phyloP scores from a whole-genome alignment of 495 filamentous ascomycete species.

The Podospora appendiculata region DNA sequence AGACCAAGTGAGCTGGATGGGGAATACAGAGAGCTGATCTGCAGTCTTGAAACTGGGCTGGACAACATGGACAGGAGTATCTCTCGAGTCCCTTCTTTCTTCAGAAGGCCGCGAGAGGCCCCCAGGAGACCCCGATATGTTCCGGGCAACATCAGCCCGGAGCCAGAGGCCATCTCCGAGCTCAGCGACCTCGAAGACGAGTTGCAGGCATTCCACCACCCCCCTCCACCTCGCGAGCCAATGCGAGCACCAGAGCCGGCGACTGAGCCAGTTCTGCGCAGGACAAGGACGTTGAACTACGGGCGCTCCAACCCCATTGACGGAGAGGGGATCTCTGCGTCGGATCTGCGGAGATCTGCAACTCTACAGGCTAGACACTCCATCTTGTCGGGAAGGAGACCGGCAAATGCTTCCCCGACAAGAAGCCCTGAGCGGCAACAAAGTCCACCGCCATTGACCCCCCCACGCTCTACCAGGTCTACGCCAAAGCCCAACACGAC shows the following conservation, averaged over 20 bases:
- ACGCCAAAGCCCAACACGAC: constrained; percentile 3
- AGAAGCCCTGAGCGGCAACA: constrained; percentile 4
- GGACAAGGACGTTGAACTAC: constrained; percentile 9
- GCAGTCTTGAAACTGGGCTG: constrained; percentile 34
- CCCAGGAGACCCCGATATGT: constrained; percentile 1
- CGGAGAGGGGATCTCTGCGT: constrained; percentile 4
- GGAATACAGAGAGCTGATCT: constrained; percentile 38
- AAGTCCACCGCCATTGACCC: constrained; percentile 6
- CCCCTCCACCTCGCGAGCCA: constrained; percentile 8
- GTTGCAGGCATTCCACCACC: constrained; percentile 2
- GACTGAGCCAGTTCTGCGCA: constrained; percentile 12
- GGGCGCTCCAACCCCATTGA: constrained; percentile 1
- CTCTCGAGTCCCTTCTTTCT: constrained; percentile 10
- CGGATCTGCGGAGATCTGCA: constrained; percentile 11
- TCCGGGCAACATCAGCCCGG: neutral
- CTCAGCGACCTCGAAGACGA: constrained; percentile 38
- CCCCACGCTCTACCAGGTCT: neutral
- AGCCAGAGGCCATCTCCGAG: constrained; percentile 33
- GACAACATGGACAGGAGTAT: constrained; percentile 13
- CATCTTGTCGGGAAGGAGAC: neutral
- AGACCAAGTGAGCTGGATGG: constrained; percentile 15
- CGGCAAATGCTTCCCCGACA: neutral
- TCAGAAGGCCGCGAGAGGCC: constrained; percentile 14
- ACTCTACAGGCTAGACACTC: constrained; percentile 10
- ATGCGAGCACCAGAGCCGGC: constrained; percentile 9